phyloP scores from a whole-genome alignment of 1,284 basidiomycete species.

The Schizopora paradoxa region DNA sequence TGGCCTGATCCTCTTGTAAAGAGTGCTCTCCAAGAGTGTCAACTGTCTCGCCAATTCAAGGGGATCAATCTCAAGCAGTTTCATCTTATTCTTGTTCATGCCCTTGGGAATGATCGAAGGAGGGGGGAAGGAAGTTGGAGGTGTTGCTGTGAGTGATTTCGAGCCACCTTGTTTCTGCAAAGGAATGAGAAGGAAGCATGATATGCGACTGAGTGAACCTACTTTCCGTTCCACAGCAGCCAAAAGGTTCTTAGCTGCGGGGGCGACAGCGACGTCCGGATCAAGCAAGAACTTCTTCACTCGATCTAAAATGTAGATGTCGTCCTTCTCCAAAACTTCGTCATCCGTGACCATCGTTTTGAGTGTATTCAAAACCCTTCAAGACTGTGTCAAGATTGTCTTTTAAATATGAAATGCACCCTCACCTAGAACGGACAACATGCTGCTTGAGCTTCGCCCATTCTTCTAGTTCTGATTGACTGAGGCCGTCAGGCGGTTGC shows the following conservation, averaged over 20 bases:
- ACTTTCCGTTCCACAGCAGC: conserved; percentile 74
- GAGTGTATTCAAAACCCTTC: conserved; percentile 78
- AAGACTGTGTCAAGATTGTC: not conserved
- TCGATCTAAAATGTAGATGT: conserved; percentile 67
- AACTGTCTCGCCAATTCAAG: conserved; percentile 91
- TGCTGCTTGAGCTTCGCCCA: conserved; percentile 91
- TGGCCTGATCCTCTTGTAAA: conserved; percentile 87
- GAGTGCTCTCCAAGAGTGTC: conserved; percentile 85
- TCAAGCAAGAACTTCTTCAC: conserved; percentile 74
- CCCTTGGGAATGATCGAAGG: conserved; percentile 67
- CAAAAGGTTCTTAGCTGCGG: conserved; percentile 70
- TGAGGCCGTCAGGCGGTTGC: conserved; percentile 67
- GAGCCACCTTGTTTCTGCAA: conserved; percentile 15
- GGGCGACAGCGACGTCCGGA: conserved; percentile 57
- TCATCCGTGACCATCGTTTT: conserved; percentile 78
- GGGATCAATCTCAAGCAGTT: conserved; percentile 85
- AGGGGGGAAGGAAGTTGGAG: conserved; percentile 44
- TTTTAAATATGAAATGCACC: not conserved
- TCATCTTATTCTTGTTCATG: conserved; percentile 60
- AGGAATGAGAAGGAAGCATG: not conserved
- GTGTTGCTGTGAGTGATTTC: conserved; percentile 14
- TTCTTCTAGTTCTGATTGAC: conserved; percentile 59
- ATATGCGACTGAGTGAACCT: conserved; percentile 29
- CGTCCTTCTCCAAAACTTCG: conserved; percentile 78
- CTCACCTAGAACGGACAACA: conserved; percentile 81